Conservation (phyloP, 78 protist species). For the Fonticula alba region DNA sequence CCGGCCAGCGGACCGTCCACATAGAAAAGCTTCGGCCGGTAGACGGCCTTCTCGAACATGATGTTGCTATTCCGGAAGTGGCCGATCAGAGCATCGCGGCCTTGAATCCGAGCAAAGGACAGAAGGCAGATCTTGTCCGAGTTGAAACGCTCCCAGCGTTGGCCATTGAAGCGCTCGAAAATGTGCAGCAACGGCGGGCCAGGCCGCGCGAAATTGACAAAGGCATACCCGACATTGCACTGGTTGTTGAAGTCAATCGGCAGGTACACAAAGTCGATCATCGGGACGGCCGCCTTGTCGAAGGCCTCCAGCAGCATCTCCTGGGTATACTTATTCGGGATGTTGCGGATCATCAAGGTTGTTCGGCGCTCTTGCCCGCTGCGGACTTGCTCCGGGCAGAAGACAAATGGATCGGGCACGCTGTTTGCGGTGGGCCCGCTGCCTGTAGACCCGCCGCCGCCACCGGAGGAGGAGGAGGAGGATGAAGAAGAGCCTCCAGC, state of each 20-base stretch:
- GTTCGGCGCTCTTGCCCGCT: too few relatives aligned
- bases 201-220: constrained; percentile 15
- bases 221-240: constrained; percentile 43
- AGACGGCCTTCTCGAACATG: too few relatives aligned
- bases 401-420: too few relatives aligned
- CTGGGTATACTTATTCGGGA: constrained; percentile 35
- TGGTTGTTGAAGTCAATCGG: constrained; percentile 34
- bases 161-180: not conserved
- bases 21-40: too few relatives aligned
- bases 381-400: too few relatives aligned
- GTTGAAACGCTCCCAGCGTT: constrained; percentile 23
- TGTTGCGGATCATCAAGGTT: constrained; percentile 40
- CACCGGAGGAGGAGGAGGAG: too few relatives aligned
- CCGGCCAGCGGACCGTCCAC: too few relatives aligned
- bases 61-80: constrained; percentile 14
- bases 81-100: constrained; percentile 8
- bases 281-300: constrained; percentile 1
- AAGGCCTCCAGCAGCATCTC: constrained; percentile 7
- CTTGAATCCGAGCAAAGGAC: constrained; percentile 25
- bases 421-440: too few relatives aligned
- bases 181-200: not conserved
- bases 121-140: constrained; percentile 17
- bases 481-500: too few relatives aligned
- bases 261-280: constrained; percentile 26
- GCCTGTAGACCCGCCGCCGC: too few relatives aligned